A percentile compares a stretch with the other conserved stretches of the same genome.
These are phyloP conservation scores for Crithidia expoeki DNA, from an alignment of 208 protist genomes.

Conservation along the genomic window DNA sequence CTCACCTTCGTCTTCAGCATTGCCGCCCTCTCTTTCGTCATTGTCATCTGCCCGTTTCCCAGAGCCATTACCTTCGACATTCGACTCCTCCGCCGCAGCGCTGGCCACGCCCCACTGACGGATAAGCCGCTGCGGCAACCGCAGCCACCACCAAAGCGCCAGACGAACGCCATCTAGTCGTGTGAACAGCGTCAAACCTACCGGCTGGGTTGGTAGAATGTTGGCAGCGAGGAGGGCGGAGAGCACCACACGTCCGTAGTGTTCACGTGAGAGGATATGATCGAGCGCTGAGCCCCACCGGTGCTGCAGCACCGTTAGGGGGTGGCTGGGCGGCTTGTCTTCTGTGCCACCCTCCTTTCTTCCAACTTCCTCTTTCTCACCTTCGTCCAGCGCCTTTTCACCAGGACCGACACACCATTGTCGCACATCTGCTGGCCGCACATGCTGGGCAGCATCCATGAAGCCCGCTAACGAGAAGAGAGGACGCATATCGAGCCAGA, in stretches of 20 bases:
- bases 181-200: constrained; percentile 31
- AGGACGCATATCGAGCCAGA: constrained; percentile 70
- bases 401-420: constrained; percentile 25
- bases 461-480: constrained; percentile 48
- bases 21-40: constrained; percentile 22
- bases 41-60: neutral
- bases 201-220: constrained; percentile 48
- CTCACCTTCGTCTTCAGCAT: constrained; percentile 31
- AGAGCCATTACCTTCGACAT: constrained; percentile 15
- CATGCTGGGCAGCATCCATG: constrained; percentile 3
- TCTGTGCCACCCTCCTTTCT: neutral
- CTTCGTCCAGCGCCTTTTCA: constrained; percentile 11
- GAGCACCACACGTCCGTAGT: constrained; percentile 31
- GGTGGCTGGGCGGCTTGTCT: neutral
- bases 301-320: constrained; percentile 10
- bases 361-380: neutral
- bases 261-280: constrained; percentile 26
- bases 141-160: constrained; percentile 66
- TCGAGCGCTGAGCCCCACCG: constrained; percentile 32
- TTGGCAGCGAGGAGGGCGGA: constrained; percentile 50
- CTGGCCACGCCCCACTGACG: constrained; percentile 45
- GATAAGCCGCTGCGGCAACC: constrained; percentile 46
- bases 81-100: constrained; percentile 22
- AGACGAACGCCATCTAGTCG: constrained; percentile 54
- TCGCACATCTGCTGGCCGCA: constrained; percentile 6